Base-by-base conservation (phyloP, 2,329 filamentous ascomycete genomes). In the Aureobasidium sp. region DNA sequence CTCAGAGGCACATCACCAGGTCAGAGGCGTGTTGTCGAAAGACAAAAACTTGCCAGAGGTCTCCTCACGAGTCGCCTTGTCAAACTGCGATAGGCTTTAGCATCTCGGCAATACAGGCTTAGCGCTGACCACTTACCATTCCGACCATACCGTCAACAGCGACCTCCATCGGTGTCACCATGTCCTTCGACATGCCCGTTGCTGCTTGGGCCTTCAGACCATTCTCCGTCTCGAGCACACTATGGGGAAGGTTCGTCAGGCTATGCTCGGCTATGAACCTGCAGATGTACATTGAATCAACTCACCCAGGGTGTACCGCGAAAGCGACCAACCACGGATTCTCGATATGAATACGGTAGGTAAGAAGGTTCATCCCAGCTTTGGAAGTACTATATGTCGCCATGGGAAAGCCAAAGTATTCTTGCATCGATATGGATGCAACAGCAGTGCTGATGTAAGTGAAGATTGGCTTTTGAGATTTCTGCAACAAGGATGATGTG, bases 321-420 rank as follows among this genome's bases (percentile, higher is more conserved):
- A 40, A 14, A 27, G 35, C 22, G 15, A 40, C n/a, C 22, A 44
- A 11, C 19, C 19, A 27, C 27, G 62, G 39, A 31, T 74, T 65
- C 64, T 77, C 75, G 49, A 72, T 69, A 67, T 76, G 69, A 11
- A 76, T 64, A 60, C 75, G 75, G 29, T 68, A 65, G 7, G 70
- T 68, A 53, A 76, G 66, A 53, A 66, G 76, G 62, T 77, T 75
- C 35, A 72, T 66, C 66, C 66, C 71, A 1, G 72, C 69, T 66
- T 82, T 82, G 58, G 73, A 73, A 1, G 76, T 66, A 0, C 76
- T 79, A 63, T 83, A 82, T 0, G 72, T 71, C 0, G 74, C 70
- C n/a, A 67, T 70, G 0, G 73, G 70, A 1, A 74, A 42, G 24
- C 63, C 62, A 15, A 50, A 47, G 12, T 35, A 39, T 12, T 67